These are phyloP conservation scores for Blastomyces parvus DNA, from an alignment of 2,329 filamentous ascomycete genomes.

Conservation along the genomic window DNA sequence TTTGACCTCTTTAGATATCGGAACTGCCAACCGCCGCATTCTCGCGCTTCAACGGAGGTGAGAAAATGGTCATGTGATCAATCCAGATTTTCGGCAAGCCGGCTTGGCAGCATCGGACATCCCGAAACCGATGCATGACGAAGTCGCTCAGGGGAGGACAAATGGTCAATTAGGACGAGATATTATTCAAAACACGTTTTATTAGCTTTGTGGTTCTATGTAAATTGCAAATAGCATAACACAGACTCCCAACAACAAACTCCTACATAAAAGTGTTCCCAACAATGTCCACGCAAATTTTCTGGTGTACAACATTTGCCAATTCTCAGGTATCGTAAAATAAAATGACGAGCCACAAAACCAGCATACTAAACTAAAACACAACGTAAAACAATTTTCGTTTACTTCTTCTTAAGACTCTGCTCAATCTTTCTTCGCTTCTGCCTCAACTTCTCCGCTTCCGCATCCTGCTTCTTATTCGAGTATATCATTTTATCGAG, in stretches of 20 bases:
- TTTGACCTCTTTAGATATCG: not conserved
- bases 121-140: not conserved
- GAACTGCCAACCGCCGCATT: too few relatives aligned
- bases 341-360: not conserved
- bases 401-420: conserved; percentile 21
- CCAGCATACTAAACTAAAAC: not conserved
- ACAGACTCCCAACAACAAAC: not conserved
- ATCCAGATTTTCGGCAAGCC: not conserved
- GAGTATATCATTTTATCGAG: conserved; percentile 96
- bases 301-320: not conserved
- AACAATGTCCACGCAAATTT: conserved; percentile 18
- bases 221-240: not conserved
- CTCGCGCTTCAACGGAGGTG: too few relatives aligned
- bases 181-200: not conserved
- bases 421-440: conserved; percentile 90
- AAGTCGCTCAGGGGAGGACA: too few relatives aligned
- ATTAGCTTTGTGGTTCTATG: not conserved
- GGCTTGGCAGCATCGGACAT: not conserved
- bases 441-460: conserved; percentile 73
- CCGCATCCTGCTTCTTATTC: conserved; percentile 84
- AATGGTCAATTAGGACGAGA: not conserved
- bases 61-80: not conserved
- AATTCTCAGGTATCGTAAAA: not conserved
- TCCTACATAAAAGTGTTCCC: conserved; percentile 11
- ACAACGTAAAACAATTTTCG: conserved; percentile 1